Percentiles rank a stretch among this genome's conserved stretches.
Evolutionary conservation across 306 rosid species (phyloP).

Genomic region (Phaseolus lunatus): DNA sequence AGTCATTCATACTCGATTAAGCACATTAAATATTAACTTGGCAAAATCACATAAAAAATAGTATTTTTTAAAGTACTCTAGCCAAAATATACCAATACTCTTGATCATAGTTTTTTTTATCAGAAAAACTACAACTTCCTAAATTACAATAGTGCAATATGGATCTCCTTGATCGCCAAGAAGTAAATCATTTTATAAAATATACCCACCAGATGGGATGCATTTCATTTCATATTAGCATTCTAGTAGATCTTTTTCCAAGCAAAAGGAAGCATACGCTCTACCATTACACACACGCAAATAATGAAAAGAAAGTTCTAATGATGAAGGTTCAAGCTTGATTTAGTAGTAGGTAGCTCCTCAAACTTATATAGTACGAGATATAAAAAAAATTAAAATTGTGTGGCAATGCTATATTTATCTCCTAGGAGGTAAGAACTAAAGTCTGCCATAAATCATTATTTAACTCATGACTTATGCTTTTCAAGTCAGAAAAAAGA

Average conservation of each 20-base stretch:
- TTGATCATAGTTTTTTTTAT: background rate
- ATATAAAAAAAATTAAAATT: background rate
- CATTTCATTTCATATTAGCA: constrained; percentile 35
- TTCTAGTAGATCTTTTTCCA: constrained; percentile 14
- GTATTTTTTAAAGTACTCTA: background rate
- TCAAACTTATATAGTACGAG: background rate
- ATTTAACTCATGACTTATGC: background rate
- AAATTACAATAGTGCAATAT: constrained; percentile 14
- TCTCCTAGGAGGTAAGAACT: constrained; percentile 4
- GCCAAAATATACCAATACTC: background rate
- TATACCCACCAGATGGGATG: constrained; percentile 26
- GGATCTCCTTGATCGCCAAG: constrained; percentile 5
- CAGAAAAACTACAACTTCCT: background rate
- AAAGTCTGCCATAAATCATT: constrained; percentile 13
- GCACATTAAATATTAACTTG: constrained; percentile 31
- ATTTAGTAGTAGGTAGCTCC: background rate
- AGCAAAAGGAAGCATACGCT: constrained; percentile 6
- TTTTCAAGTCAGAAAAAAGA: constrained; percentile 31
- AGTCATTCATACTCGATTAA: background rate
- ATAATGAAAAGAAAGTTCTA: background rate
- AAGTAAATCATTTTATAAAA: constrained; percentile 13
- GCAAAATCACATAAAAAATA: background rate
- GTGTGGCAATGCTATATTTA: constrained; percentile 31
- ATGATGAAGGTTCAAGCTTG: constrained; percentile 2
- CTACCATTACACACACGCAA: background rate